Evolutionary conservation across 306 rosid species (phyloP).

Genomic region (Prunus mume): DNA sequence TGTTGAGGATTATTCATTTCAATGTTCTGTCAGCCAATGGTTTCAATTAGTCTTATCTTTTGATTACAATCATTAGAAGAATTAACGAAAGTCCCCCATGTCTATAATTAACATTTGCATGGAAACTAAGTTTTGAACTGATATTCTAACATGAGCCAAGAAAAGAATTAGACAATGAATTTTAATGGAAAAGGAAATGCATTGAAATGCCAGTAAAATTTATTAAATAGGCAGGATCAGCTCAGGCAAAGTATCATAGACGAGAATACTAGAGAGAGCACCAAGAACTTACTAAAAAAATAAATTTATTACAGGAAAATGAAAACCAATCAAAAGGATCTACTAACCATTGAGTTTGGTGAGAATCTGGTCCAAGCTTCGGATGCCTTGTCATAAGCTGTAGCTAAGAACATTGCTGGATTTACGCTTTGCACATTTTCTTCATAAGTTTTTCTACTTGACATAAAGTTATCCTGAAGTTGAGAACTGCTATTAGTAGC

Average conservation of each 20-base stretch:
- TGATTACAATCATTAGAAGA: background rate
- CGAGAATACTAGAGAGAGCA: background rate
- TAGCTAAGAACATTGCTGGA: constrained; percentile 75
- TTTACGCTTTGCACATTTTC: constrained; percentile 43
- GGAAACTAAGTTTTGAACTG: background rate
- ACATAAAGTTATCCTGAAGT: constrained; percentile 64
- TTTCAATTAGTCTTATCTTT: background rate
- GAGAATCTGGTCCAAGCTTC: constrained; percentile 88
- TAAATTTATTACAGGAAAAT: background rate
- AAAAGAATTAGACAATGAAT: background rate
- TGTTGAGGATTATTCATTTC: background rate
- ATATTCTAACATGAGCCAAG: background rate
- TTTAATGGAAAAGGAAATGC: background rate
- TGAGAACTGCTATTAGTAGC: background rate
- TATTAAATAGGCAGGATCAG: background rate
- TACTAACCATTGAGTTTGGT: constrained; percentile 60
- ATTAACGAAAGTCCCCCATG: constrained; percentile 5
- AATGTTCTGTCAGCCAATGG: constrained; percentile 6
- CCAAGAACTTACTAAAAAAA: background rate
- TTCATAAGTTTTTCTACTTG: constrained; percentile 58
- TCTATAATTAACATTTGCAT: background rate
- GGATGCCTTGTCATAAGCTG: constrained; percentile 76
- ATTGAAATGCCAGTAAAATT: constrained; percentile 10
- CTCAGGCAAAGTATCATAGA: background rate
- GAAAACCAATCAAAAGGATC: constrained; percentile 17